Percentiles rank a stretch among this genome's conserved stretches.
Conservation (phyloP, 2,329 filamentous ascomycete species). For the Colletotrichum sp. region DNA sequence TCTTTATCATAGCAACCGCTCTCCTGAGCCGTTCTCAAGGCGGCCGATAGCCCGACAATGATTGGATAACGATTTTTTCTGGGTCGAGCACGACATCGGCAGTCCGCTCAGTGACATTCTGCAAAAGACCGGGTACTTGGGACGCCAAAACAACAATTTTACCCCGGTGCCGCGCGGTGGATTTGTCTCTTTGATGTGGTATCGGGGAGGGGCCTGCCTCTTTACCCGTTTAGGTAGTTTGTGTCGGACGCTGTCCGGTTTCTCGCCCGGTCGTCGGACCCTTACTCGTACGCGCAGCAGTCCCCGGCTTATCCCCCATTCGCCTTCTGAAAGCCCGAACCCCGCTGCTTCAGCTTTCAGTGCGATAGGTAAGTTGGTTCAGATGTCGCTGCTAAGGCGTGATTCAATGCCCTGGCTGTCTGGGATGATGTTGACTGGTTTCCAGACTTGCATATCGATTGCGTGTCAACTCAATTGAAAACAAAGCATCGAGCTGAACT, state of each 20-base stretch:
- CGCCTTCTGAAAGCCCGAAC: not conserved
- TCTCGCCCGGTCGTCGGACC: not conserved
- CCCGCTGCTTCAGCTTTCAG: not conserved
- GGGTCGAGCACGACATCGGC: slow-evolving; percentile 17
- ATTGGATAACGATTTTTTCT: slow-evolving; percentile 17
- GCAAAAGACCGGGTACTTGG: not conserved
- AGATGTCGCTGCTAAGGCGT: not conserved
- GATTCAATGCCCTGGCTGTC: not conserved
- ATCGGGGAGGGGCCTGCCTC: slow-evolving; percentile 12
- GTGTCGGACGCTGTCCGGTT: not conserved
- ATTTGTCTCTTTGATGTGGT: not conserved
- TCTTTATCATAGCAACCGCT: not conserved
- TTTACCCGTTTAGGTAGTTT: slow-evolving; percentile 2
- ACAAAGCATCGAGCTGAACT: not conserved
- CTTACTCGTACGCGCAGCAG: not conserved
- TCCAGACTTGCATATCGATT: not conserved
- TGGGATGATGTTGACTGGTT: not conserved
- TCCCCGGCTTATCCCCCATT: not conserved
- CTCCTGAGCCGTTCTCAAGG: not conserved
- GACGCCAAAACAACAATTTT: not conserved
- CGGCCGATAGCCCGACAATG: not conserved
- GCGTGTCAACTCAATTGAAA: rapidly evolving
- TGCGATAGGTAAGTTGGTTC: not conserved
- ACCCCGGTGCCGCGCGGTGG: not conserved
- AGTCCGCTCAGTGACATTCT: not conserved